These are phyloP conservation scores for Hericium erinaceus DNA, from an alignment of 768 basidiomycete species.

Conservation along the genomic window DNA sequence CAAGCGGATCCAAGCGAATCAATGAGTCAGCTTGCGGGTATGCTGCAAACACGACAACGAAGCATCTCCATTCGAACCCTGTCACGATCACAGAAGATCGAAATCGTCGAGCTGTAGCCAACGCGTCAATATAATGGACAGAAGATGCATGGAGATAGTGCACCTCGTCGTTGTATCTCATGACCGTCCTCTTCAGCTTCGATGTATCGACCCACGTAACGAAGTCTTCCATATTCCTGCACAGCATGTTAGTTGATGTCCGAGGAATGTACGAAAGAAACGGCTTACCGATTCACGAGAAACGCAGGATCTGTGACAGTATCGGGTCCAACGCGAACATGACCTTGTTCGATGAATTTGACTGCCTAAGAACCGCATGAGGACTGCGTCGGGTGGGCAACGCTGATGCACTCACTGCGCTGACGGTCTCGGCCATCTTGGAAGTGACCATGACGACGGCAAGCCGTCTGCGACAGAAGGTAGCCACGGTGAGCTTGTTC, in stretches of 20 bases:
- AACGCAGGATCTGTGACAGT: constrained; percentile 94
- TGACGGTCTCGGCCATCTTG: constrained; percentile 95
- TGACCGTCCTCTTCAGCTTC: constrained; percentile 91
- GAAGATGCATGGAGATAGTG: constrained; percentile 8
- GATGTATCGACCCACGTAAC: constrained; percentile 99
- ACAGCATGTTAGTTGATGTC: neutral
- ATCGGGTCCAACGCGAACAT: constrained; percentile 93
- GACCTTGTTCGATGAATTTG: constrained; percentile 97
- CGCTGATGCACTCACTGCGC: constrained; percentile 45
- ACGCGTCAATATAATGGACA: constrained; percentile 13
- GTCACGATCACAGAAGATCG: constrained; percentile 57
- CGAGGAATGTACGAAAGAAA: constrained; percentile 2
- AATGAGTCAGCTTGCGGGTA: too few species aligned
- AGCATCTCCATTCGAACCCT: neutral
- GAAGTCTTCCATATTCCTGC: constrained; percentile 96
- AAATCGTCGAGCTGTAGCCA: constrained; percentile 79
- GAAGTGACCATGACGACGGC: constrained; percentile 88
- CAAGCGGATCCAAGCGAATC: neutral
- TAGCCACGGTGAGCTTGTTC: constrained; percentile 88
- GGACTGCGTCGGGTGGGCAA: constrained; percentile 1
- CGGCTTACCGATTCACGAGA: constrained; percentile 72
- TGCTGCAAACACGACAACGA: too few species aligned
- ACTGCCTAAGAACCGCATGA: constrained; percentile 55
- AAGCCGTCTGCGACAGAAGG: constrained; percentile 85
- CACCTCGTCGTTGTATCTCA: constrained; percentile 95